A percentile compares a stretch with the other conserved stretches of the same genome.
Evolutionary conservation across 352 stramenopile species (phyloP).

Genomic region (Globisporangium takayamanum): DNA sequence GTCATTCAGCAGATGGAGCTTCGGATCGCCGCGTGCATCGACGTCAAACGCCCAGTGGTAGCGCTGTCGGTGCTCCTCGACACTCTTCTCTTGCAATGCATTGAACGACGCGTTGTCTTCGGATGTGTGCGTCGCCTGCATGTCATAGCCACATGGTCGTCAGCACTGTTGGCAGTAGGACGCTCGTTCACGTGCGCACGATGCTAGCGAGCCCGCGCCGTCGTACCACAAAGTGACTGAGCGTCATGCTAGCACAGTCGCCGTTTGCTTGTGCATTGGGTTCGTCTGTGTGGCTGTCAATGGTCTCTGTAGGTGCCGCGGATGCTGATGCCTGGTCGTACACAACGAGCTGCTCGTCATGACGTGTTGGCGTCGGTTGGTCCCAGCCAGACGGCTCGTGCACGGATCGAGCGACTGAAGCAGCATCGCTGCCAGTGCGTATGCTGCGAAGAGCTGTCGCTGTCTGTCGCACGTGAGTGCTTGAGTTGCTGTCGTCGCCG

Average conservation of each 20-base stretch:
- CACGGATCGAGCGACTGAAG: constrained; percentile 8
- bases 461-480: neutral
- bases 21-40: constrained; percentile 45
- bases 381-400: constrained; percentile 46
- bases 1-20: constrained; percentile 61
- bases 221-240: constrained; percentile 67
- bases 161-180: neutral
- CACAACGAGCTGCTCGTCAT: constrained; percentile 7
- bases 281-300: constrained; percentile 2
- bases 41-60: constrained; percentile 81
- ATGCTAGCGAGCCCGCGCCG: neutral
- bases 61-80: constrained; percentile 53
- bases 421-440: constrained; percentile 4
- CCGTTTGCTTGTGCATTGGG: neutral
- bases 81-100: constrained; percentile 63
- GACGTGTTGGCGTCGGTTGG: constrained; percentile 32
- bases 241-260: constrained; percentile 26
- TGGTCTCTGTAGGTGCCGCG: neutral
- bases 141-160: neutral
- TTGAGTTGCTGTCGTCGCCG: constrained; percentile 1
- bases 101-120: constrained; percentile 82
- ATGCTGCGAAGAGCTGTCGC: constrained; percentile 17
- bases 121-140: constrained; percentile 68
- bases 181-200: neutral
- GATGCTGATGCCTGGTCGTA: neutral